Evolutionary conservation across 2,329 filamentous ascomycete species (phyloP), one percentile per base, ranked within the genome.

Genomic region (Atkinsonella hypoxylon): DNA sequence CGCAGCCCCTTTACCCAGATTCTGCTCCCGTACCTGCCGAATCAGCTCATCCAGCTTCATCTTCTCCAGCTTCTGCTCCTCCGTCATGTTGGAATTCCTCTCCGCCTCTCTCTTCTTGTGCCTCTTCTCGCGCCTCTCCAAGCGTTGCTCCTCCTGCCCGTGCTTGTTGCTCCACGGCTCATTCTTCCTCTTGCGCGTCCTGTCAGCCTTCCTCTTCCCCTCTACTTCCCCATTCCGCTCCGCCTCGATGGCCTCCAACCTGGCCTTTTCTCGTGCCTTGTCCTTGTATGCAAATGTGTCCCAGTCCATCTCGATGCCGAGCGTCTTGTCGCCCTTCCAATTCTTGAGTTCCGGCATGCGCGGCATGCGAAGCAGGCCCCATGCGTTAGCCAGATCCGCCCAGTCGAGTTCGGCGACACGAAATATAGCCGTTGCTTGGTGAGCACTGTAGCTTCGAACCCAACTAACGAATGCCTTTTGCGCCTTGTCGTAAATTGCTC

Each of bases 401-500:
- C 93, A 98, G 64, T 95, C 84, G 15, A 96, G 74, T 60, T 94
- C 89, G 3, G 75, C 66, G 2, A 89, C 73, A 11, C 86, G 81
- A 72, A 98, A 98, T 57, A 98, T 97, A 61, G 89, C 94, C 53
- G 81, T 84, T 1, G 91, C 89, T 57, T 90, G 82, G 61, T 97
- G 93, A 61, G 93, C 94, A 62, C 81, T 86, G 69, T 97, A 97
- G 57, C 87, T 86, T 62, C 89, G 82, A 1, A 95, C 82, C 87
- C 89, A 97, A 62, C 86, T 91, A 20, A 97, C 91, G 59, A 98
- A 97, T 0, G 84, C 93, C 54, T 84, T 82, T 62, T 95, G 89
- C 0, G 86, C 89, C 61, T 95, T 93, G 64, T 96, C 89, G 64
- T 93, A 84, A 11, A 93, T 64, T 3, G 71, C 75, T 42, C 75